Conservation (phyloP, 2,329 filamentous ascomycete genomes). For the Pseudogymnoascus verrucosus region DNA sequence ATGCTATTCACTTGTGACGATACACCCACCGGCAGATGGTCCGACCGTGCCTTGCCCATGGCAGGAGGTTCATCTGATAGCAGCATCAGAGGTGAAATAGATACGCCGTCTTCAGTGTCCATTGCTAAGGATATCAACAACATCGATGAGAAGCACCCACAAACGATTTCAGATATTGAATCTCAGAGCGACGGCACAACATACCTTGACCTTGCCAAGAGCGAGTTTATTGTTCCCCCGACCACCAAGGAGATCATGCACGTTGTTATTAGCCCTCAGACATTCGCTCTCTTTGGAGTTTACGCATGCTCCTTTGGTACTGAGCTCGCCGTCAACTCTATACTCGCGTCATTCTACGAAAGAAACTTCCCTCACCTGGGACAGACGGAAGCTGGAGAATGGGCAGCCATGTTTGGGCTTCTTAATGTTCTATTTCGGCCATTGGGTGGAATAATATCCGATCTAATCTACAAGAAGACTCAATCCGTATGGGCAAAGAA, state of each 20-base stretch:
- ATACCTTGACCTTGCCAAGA: slow-evolving; percentile 46
- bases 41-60: slow-evolving; percentile 50
- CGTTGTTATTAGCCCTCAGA: slow-evolving; percentile 46
- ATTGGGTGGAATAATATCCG: slow-evolving; percentile 51
- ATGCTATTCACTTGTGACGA: slow-evolving; percentile 72
- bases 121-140: slow-evolving; percentile 28
- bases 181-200: slow-evolving; percentile 35
- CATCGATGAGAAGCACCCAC: slow-evolving; percentile 20
- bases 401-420: slow-evolving; percentile 69
- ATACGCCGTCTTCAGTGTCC: slow-evolving; percentile 42
- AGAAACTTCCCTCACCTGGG: slow-evolving; percentile 50
- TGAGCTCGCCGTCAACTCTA: slow-evolving; percentile 54
- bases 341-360: slow-evolving; percentile 51
- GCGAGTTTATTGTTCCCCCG: slow-evolving; percentile 48
- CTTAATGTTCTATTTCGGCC: slow-evolving; percentile 63
- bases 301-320: slow-evolving; percentile 57
- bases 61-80: slow-evolving; percentile 1
- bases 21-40: slow-evolving; percentile 76
- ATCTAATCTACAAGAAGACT: slow-evolving; percentile 26
- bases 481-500: slow-evolving; percentile 52
- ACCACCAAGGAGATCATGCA: slow-evolving; percentile 39
- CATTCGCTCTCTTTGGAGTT: slow-evolving; percentile 45
- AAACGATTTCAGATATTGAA: slow-evolving; percentile 29
- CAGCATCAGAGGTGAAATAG: slow-evolving; percentile 32
- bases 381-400: slow-evolving; percentile 49